Conservation (phyloP, 257 asterid genomes). For the Solanum dulcamara region DNA sequence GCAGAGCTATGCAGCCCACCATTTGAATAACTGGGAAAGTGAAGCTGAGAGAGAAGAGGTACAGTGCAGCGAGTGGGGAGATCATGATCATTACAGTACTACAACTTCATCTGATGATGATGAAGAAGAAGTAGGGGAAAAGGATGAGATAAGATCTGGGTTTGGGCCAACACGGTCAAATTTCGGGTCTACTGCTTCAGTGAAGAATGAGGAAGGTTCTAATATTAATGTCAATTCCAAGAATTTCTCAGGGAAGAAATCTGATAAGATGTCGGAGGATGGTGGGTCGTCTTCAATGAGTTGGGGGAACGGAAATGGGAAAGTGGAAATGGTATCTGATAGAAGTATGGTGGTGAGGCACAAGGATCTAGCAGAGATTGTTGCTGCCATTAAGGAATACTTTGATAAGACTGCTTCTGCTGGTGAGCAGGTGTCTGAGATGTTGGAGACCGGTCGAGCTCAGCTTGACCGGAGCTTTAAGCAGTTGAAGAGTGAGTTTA, state of each 20-base stretch:
- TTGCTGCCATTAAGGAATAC: conserved; percentile 66
- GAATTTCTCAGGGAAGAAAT: conserved; percentile 22
- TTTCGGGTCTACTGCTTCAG: conserved; percentile 27
- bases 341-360: conserved; percentile 79
- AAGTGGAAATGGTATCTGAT: conserved; percentile 37
- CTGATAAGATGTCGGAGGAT: conserved; percentile 41
- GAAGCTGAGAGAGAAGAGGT: conserved; percentile 87
- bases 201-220: conserved; percentile 17
- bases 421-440: conserved; percentile 84
- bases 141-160: conserved; percentile 46
- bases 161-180: conserved; percentile 38
- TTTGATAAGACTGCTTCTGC: conserved; percentile 85
- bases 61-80: conserved; percentile 96
- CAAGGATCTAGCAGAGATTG: conserved; percentile 80
- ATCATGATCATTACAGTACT: conserved; percentile 60
- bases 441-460: conserved; percentile 86
- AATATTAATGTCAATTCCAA: conserved; percentile 10
- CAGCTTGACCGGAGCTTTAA: conserved; percentile 85
- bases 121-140: conserved; percentile 23
- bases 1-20: conserved; percentile 11
- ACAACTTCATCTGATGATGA: conserved; percentile 44
- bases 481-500: conserved; percentile 69
- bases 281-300: conserved; percentile 60
- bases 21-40: conserved; percentile 6
- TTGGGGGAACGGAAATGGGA: conserved; percentile 57